Evolutionary conservation across 1,139 yeast genomes (phyloP).

Genomic region (Pichiaceae sp.): DNA sequence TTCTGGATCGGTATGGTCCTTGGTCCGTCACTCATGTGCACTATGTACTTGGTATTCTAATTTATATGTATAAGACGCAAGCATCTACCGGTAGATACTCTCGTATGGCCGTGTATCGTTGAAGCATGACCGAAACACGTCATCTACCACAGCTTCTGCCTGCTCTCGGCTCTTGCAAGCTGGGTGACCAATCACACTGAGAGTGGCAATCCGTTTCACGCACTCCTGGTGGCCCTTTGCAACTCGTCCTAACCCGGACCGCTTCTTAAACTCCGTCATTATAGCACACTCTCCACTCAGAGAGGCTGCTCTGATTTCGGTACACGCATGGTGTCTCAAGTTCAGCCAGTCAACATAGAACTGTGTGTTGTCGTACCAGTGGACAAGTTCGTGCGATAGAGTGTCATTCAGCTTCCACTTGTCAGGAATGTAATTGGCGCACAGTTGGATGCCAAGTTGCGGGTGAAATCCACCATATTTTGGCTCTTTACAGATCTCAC

Average conservation of each 20-base stretch:
- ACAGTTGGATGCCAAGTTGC: conserved; percentile 71
- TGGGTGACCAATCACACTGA: conserved; percentile 84
- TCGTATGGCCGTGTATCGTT: conserved; percentile 95
- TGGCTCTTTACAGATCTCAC: conserved; percentile 74
- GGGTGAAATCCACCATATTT: conserved; percentile 91
- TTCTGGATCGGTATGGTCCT: conserved; percentile 91
- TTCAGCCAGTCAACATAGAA: conserved; percentile 80
- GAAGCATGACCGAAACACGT: conserved; percentile 90
- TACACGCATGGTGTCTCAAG: conserved; percentile 90
- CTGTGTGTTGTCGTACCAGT: conserved; percentile 84
- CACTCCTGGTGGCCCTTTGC: conserved; percentile 81
- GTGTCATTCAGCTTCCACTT: conserved; percentile 88
- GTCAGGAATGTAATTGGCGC: conserved; percentile 75
- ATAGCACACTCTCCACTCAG: conserved; percentile 94
- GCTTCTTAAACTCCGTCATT: conserved; percentile 73
- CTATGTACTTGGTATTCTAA: conserved; percentile 71
- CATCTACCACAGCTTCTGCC: conserved; percentile 73
- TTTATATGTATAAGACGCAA: too few relatives aligned
- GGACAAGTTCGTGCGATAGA: conserved; percentile 85
- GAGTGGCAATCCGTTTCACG: conserved; percentile 76
- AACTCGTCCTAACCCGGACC: conserved; percentile 38
- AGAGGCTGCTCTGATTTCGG: conserved; percentile 90
- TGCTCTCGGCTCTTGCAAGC: conserved; percentile 61
- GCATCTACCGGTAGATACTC: conserved; percentile 51
- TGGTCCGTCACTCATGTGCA: conserved; percentile 86